Percentiles rank a stretch among this genome's conserved stretches.
Evolutionary conservation across 768 basidiomycete genomes (phyloP).

Genomic region (Kwoniella bestiolae): DNA sequence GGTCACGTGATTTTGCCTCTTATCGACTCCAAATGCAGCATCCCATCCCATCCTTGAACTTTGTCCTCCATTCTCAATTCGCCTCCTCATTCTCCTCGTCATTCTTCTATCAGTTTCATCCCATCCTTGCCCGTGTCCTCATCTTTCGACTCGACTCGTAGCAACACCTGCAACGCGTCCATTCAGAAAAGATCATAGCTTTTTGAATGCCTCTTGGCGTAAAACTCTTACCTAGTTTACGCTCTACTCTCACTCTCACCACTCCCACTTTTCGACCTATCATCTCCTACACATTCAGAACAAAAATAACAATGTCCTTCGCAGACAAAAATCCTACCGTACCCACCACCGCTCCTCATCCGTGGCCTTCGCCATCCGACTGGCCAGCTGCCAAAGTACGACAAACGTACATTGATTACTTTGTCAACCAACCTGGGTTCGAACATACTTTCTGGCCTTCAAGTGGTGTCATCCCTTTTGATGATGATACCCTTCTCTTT

Average conservation of each 20-base stretch:
- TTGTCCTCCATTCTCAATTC: too few species aligned
- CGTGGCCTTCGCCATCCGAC: conserved; percentile 55
- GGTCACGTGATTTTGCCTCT: conserved; percentile 11
- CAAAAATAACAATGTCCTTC: conserved; percentile 21
- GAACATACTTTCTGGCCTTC: conserved; percentile 88
- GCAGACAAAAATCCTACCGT: conserved; percentile 37
- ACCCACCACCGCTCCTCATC: conserved; percentile 44
- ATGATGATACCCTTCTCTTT: conserved; percentile 95
- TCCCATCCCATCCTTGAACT: too few species aligned
- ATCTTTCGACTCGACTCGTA: conserved; percentile 7
- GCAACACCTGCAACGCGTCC: background rate
- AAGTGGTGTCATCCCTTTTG: conserved; percentile 91
- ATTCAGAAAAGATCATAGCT: background rate
- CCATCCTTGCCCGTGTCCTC: background rate
- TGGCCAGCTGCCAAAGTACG: conserved; percentile 86
- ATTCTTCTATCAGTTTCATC: background rate
- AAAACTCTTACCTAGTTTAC: conserved; percentile 8
- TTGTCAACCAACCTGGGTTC: conserved; percentile 63
- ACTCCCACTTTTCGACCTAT: background rate
- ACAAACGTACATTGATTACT: conserved; percentile 88
- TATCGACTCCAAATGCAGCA: background rate
- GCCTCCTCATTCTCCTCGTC: too few species aligned
- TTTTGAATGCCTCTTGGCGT: conserved; percentile 8
- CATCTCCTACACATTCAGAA: background rate
- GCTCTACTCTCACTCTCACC: background rate